Evolutionary conservation across 2,329 filamentous ascomycete genomes (phyloP), one percentile per base, ranked within the genome.

Genomic region (Kalaharituber pfeilii): DNA sequence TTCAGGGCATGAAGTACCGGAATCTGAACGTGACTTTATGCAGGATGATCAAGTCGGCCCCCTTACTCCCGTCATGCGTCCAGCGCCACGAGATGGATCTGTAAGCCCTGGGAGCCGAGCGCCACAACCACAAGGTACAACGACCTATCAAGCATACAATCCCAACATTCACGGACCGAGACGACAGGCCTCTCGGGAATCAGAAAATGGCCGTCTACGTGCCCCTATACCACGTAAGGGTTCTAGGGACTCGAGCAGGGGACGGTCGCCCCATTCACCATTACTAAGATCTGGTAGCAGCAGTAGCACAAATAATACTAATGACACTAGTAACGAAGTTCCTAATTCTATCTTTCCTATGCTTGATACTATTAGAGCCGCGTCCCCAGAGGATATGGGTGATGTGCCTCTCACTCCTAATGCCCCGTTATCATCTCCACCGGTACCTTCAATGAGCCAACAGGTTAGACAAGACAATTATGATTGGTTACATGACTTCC

Each of bases 301-400:
- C n/a, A 36, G 9, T 9, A 9, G 30, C 9, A 36, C 30, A n/a
- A 20, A 9, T 20, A 5, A 22, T 22, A 4, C 24, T 25, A 47
- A 47, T 25, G 18, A 47, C 4, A 47, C 11, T 22, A 15, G 42
- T 47, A 25, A 47, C 25, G 24, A 47, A 20, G 24, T 25, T 13
- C 42, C n/a, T 20, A 47, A 25, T 47, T 33, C 53, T 24, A 55
- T 57, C 20, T 27, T 57, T 42, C 53, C 58, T 22, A 60, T 60
- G 57, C 51, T 58, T 15, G 42, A 52, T 44, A 54, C 54, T 24
- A 56, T 59, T 49, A 33, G 59, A 29, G 47, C 54, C 25, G 27
- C 22, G 13, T 58, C 58, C 36, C 59, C 59, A 20, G 59, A 60
- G 28, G 47, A 44, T 8, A 52, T 59, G 18, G 27, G 27, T 9